phyloP scores from a whole-genome alignment of 768 basidiomycete genomes.

The Amanita muscaria region DNA sequence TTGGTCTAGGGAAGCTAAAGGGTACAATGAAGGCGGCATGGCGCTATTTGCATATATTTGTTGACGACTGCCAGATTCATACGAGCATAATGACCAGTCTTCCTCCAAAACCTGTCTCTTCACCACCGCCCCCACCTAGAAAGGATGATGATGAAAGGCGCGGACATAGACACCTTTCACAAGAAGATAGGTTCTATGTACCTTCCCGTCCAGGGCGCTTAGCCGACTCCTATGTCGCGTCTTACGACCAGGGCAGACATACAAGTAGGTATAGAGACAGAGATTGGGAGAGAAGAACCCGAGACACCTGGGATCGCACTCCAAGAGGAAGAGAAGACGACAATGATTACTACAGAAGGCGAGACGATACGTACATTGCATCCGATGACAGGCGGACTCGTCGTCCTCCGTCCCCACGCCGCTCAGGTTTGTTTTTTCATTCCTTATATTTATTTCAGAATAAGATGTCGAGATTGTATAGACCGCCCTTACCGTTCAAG shows the following conservation, averaged over 20 bases:
- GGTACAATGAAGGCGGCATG: slow-evolving; percentile 55
- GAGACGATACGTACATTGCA: slow-evolving; percentile 4
- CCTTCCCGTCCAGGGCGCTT: slow-evolving; percentile 14
- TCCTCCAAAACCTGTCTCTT: slow-evolving; percentile 31
- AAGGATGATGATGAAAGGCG: slow-evolving; percentile 22
- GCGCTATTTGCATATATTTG: slow-evolving; percentile 1
- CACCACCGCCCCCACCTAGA: slow-evolving; percentile 17
- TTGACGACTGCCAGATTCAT: slow-evolving; percentile 5
- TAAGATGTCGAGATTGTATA: background rate
- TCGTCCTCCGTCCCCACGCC: slow-evolving; percentile 3
- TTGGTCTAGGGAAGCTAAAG: slow-evolving; percentile 76
- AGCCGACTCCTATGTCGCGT: slow-evolving; percentile 25
- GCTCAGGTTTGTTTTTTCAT: background rate
- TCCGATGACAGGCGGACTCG: slow-evolving; percentile 4
- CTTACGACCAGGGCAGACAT: slow-evolving; percentile 17
- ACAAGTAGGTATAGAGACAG: slow-evolving; percentile 16
- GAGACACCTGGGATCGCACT: slow-evolving; percentile 9
- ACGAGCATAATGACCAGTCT: slow-evolving; percentile 25
- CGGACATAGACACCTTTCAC: slow-evolving; percentile 15
- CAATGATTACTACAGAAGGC: slow-evolving; percentile 13
- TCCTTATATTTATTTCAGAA: background rate
- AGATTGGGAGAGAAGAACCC: slow-evolving; percentile 11
- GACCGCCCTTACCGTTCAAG: slow-evolving; percentile 7
- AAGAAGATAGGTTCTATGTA: slow-evolving; percentile 9
- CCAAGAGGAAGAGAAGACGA: slow-evolving; percentile 14